Percentiles rank a stretch among this genome's conserved stretches.
These are phyloP conservation scores for Escovopsis sp. DNA, from an alignment of 2,329 filamentous ascomycete species.

Conservation along the genomic window DNA sequence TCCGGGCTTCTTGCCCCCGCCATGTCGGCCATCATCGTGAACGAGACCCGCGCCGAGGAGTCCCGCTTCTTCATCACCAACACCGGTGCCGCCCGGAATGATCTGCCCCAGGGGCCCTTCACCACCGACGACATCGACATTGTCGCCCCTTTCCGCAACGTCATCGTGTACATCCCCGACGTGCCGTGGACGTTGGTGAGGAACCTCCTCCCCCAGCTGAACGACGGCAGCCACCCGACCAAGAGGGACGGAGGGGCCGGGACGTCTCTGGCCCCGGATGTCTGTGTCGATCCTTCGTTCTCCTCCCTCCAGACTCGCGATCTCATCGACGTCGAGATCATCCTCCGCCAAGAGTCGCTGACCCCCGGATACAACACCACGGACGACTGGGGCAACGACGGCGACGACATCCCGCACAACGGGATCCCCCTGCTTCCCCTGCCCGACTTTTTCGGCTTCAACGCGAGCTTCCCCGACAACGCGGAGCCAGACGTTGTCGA, in stretches of 20 bases:
- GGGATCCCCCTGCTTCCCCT: conserved; percentile 30
- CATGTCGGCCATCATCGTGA: conserved; percentile 36
- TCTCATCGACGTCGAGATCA: conserved; percentile 19
- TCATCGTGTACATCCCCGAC: conserved; percentile 37
- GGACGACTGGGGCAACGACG: conserved; percentile 41
- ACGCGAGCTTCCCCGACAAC: conserved; percentile 32
- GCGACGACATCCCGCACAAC: conserved; percentile 40
- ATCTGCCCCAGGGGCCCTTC: conserved; percentile 48
- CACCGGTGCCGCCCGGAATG: conserved; percentile 46
- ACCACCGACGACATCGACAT: conserved; percentile 39
- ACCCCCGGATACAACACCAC: conserved; percentile 38
- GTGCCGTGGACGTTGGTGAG: conserved; percentile 33
- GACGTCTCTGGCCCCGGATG: conserved; percentile 24
- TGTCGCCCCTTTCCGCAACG: conserved; percentile 38
- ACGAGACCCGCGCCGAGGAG: conserved; percentile 30
- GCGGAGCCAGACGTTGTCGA: conserved; percentile 31
- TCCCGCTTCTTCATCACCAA: conserved; percentile 45
- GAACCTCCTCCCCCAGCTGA: conserved; percentile 23
- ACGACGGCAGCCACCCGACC: conserved; percentile 21
- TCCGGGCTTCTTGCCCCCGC: conserved; percentile 33
- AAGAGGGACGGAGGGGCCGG: conserved; percentile 19
- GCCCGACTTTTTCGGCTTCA: conserved; percentile 35
- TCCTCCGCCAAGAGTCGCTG: conserved; percentile 33
- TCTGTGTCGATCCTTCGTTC: conserved; percentile 32
- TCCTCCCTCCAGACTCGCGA: conserved; percentile 11